These are phyloP conservation scores for Boletus rubroflammeus DNA, from an alignment of 768 basidiomycete species.

Conservation along the genomic window DNA sequence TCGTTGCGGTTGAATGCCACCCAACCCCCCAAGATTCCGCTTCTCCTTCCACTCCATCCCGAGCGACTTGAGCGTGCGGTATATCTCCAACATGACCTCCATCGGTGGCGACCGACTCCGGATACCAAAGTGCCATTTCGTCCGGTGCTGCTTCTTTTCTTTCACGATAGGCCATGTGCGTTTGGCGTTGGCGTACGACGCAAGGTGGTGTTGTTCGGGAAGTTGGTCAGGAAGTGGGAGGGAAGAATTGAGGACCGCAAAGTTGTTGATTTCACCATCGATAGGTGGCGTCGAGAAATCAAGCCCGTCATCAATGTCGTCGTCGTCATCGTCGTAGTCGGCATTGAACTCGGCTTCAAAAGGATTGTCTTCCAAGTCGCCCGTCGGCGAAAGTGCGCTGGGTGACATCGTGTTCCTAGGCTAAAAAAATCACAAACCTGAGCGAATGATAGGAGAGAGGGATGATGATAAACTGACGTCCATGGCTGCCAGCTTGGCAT, in stretches of 20 bases:
- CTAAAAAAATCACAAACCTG: slow-evolving; percentile 32
- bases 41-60: slow-evolving; percentile 99
- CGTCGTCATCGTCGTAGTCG: slow-evolving; percentile 40
- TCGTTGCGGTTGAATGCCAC: slow-evolving; percentile 41
- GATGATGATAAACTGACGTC: slow-evolving; percentile 56
- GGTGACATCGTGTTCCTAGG: slow-evolving; percentile 71
- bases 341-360: slow-evolving; percentile 71
- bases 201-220: slow-evolving; percentile 67
- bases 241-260: slow-evolving; percentile 88
- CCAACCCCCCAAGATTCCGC: slow-evolving; percentile 68
- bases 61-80: slow-evolving; percentile 81
- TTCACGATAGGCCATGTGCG: slow-evolving; percentile 43
- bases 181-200: slow-evolving; percentile 57
- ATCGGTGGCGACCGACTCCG: slow-evolving; percentile 91
- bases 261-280: slow-evolving; percentile 50
- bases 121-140: slow-evolving; percentile 98
- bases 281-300: slow-evolving; percentile 44
- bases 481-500: slow-evolving; percentile 73
- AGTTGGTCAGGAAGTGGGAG: slow-evolving; percentile 67
- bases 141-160: slow-evolving; percentile 70
- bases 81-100: slow-evolving; percentile 99
- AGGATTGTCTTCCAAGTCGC: slow-evolving; percentile 68
- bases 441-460: background rate
- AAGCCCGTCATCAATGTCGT: slow-evolving; percentile 54
- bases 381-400: slow-evolving; percentile 58